phyloP scores from a whole-genome alignment of 176 grass and related monocot species.

The Rhynchospora tenuis region DNA sequence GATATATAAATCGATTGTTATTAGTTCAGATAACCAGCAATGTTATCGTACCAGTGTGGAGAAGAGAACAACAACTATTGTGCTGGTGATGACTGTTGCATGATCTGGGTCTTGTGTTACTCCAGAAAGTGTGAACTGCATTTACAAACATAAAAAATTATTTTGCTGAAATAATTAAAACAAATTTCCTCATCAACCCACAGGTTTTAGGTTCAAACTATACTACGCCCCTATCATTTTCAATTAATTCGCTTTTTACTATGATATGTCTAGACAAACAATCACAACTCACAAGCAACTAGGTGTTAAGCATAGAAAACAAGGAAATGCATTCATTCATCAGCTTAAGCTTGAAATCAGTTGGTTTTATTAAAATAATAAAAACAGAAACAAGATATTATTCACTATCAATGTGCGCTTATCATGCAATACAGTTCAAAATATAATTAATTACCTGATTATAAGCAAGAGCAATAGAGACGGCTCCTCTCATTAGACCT shows the following conservation, averaged over 20 bases:
- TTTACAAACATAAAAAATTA: constrained; percentile 15
- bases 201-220: neutral
- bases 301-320: neutral
- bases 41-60: constrained; percentile 52
- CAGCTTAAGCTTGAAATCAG: neutral
- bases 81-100: constrained; percentile 75
- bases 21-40: neutral
- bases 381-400: neutral
- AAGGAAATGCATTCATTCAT: neutral
- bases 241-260: neutral
- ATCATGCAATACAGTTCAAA: neutral
- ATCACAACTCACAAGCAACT: neutral
- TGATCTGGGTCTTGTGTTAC: constrained; percentile 52
- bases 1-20: neutral
- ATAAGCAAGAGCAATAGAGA: constrained; percentile 76
- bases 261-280: neutral
- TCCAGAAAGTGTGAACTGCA: constrained; percentile 67
- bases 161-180: neutral
- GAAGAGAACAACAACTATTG: constrained; percentile 67
- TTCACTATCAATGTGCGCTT: neutral
- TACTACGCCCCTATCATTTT: neutral
- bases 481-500: constrained; percentile 81
- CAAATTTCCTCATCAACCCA: neutral
- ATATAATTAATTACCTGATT: constrained; percentile 46
- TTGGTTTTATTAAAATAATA: neutral